phyloP scores from a whole-genome alignment of 108 stramenopile genomes.

The Cyclotella baltica region DNA sequence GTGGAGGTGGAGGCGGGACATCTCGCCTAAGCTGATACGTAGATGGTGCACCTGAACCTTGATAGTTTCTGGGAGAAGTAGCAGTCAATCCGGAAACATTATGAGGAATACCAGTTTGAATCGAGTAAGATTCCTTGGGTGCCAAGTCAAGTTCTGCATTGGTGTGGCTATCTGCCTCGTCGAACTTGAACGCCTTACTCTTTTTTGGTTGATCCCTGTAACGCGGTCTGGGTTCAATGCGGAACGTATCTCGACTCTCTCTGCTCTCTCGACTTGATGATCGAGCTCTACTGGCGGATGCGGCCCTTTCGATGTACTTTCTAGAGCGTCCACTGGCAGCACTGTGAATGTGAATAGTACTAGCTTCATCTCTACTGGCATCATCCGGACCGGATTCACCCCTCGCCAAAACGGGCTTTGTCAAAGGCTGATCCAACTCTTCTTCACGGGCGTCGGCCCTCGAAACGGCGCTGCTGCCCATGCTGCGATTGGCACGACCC shows the following conservation, averaged over 20 bases:
- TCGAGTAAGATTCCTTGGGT: neutral
- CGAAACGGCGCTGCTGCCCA: neutral
- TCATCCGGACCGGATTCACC: conserved; percentile 1
- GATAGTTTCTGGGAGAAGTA: neutral
- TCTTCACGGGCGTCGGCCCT: neutral
- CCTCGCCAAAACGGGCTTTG: neutral
- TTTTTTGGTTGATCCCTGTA: conserved; percentile 1
- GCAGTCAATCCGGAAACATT: conserved; percentile 2
- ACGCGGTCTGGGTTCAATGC: conserved; percentile 6
- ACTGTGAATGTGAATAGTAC: neutral
- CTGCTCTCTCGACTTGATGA: conserved; percentile 1
- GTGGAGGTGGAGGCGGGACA: neutral
- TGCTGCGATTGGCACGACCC: neutral
- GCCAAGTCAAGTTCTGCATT: neutral
- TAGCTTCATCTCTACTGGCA: conserved; percentile 12
- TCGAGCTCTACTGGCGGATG: neutral
- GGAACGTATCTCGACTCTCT: too few relatives aligned
- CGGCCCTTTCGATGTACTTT: conserved; percentile 10
- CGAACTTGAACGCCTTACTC: neutral
- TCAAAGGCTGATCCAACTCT: neutral
- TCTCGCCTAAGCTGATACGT: neutral
- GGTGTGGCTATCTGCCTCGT: neutral
- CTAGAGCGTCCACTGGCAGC: too few relatives aligned
- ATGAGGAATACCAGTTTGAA: neutral
- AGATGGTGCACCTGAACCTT: neutral